Base-by-base conservation (phyloP, 2,329 filamentous ascomycete species). In the Neofusicoccum kwambonambiense region DNA sequence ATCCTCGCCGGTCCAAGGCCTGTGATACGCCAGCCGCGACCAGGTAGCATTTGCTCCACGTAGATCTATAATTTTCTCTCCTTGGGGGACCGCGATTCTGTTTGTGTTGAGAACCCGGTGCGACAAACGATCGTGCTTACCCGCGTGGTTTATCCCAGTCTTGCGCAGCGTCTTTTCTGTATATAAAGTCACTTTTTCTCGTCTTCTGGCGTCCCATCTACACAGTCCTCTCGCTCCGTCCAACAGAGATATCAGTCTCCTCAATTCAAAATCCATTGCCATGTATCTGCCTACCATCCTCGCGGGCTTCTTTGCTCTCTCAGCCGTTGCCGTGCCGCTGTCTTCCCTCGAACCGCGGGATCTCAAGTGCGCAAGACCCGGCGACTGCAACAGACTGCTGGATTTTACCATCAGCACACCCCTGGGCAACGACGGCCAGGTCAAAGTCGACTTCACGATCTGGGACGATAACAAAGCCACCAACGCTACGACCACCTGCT, bases 231-330 rank as follows among this genome's bases (percentile, higher is more conserved):
- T 45, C 41, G 42, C n/a, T 37, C 22, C 31, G 9, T 13, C 12
- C 52, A n/a, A 31, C 27, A 17, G 19, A 15, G 47, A 27, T 5
- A 7, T 3, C 17, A 44, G 13, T 47, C 27, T 22, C 2, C 17
- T 47, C 42, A 47, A 35, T 47, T 37, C 15, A 19, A n/a, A 34
- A 45, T 13, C 31, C 6, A 47, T 47, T 15, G 31, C 41, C 27
- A 60, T 60, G 56, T 39, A 37, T 13, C 42, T 60, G 31, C 8
- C 42, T 22, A 15, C 17, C 8, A n/a, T 60, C 17, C 31, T 60
- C 56, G 17, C 42, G 56, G 37, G 56, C 56, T 37, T 60, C 56
- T 47, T 47, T 60, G 31, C 56, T 49, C 42, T 60, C 56, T 22
- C 34, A 5, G 56, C 17, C 34, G 13, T 11, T 17, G 42, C 56